These are phyloP conservation scores for Escallonia rubra DNA, from an alignment of 129 eudicot species.

Conservation along the genomic window DNA sequence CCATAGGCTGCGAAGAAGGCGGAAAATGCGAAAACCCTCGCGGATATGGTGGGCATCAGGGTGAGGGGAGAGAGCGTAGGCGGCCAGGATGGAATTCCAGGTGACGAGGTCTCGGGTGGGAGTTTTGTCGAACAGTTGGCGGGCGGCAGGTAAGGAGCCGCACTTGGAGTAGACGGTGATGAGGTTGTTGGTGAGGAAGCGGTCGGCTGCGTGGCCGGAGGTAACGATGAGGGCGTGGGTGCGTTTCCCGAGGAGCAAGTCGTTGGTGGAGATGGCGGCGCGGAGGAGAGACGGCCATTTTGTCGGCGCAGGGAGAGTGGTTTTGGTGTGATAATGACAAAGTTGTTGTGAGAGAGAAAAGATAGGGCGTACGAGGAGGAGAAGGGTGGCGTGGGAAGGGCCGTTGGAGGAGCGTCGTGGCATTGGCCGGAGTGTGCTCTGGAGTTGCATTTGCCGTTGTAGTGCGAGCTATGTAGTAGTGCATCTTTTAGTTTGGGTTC, in stretches of 20 bases:
- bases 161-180: slow-evolving; percentile 34
- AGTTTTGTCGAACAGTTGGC: slow-evolving; percentile 35
- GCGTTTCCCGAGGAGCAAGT: slow-evolving; percentile 27
- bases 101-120: slow-evolving; percentile 39
- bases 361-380: neutral
- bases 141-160: slow-evolving; percentile 21
- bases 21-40: slow-evolving; percentile 35
- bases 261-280: slow-evolving; percentile 23
- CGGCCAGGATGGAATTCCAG: slow-evolving; percentile 45
- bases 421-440: neutral
- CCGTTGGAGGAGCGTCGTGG: slow-evolving; percentile 9
- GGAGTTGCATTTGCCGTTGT: too few relatives aligned
- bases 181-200: slow-evolving; percentile 31
- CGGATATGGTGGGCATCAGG: neutral
- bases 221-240: slow-evolving; percentile 28
- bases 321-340: neutral
- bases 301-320: slow-evolving; percentile 14
- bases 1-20: slow-evolving; percentile 15
- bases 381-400: neutral
- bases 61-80: slow-evolving; percentile 7
- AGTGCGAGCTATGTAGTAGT: neutral
- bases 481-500: neutral
- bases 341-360: neutral
- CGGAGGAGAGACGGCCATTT: slow-evolving; percentile 40
- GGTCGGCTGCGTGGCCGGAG: slow-evolving; percentile 23